Evolutionary conservation across 305 asterid genomes (phyloP), one percentile per base, ranked within the genome.

Genomic region (Solanum chacoense): DNA sequence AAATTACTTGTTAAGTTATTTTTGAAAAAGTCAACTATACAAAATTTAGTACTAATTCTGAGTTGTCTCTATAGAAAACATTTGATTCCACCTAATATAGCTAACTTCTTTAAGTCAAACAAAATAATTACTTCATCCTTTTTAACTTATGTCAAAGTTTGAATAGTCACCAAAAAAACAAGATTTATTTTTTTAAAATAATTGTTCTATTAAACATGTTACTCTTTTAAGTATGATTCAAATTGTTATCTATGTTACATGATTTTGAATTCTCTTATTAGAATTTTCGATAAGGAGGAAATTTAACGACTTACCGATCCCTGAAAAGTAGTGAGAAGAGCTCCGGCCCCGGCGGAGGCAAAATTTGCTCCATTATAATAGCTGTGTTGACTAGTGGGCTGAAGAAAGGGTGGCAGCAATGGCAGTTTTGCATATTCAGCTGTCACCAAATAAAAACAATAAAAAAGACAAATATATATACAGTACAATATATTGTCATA

Each of bases 291-390:
- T 2, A 11, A 73, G 4, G 4, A 7, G 5, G 2, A 77, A n/a
- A 12, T 55, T 10, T 42, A 85, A 22, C 3, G 9, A 35, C 37
- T 9, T 93, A 94, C 98, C 91, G 86, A 36, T 78, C 97, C 97
- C 29, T 84, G 86, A 78, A 93, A 95, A 72, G 98, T 95, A 26
- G 91, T 90, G 24, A 91, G 85, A 85, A 95, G 85, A 85, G 92
- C 96, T 86, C 98, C 98, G 7, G 95, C 97, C 42, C 98, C 98
- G 32, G 94, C 95, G 10, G 98, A 95, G 24, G 98, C 98, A 84
- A 95, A 95, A 85, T 93, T 95, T 29, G 86, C 93, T 28, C 97
- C 96, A 85, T 88, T 59, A 87, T 90, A 80, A 89, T 71, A 85
- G 4, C n/a, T 45, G 3, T 65, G 59, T 37, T 65, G 59, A 5